These are phyloP conservation scores for Chlamydomonas reinhardtii DNA, from an alignment of 163 green algal species.

Conservation along the genomic window DNA sequence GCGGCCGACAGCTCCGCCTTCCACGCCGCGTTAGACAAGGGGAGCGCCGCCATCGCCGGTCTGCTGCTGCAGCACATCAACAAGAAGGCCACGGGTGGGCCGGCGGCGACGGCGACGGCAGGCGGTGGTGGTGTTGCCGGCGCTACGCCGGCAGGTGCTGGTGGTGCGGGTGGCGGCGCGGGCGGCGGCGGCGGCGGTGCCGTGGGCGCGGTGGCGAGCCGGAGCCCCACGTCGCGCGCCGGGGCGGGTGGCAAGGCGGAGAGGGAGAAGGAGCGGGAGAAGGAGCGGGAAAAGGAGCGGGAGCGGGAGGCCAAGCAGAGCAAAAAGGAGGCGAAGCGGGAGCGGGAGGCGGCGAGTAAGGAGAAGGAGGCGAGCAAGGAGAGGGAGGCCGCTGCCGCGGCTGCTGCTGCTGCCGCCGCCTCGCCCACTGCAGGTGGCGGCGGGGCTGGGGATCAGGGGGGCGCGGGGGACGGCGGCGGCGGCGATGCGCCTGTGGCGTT, in stretches of 20 bases:
- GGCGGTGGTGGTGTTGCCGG: not conserved
- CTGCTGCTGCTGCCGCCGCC: not conserved
- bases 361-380: not conserved
- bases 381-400: not conserved
- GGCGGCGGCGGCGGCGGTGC: no score
- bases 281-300: not conserved
- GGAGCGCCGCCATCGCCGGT: slow-evolving; percentile 46
- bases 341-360: not conserved
- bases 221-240: no score
- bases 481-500: slow-evolving; percentile 7
- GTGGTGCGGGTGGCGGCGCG: no score
- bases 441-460: not conserved
- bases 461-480: not conserved
- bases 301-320: not conserved
- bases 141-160: no score
- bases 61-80: slow-evolving; percentile 59
- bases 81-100: slow-evolving; percentile 25
- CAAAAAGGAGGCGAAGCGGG: not conserved
- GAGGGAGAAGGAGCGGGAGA: not conserved
- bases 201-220: not conserved
- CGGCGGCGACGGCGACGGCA: not conserved
- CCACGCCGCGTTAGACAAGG: slow-evolving; percentile 56
- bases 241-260: not conserved
- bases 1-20: slow-evolving; percentile 57
- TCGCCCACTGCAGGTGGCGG: not conserved